Percentiles rank a stretch among this genome's conserved stretches.
Evolutionary conservation across 805 yeast genomes (phyloP).

Genomic region (Metschnikowia lochheadii): DNA sequence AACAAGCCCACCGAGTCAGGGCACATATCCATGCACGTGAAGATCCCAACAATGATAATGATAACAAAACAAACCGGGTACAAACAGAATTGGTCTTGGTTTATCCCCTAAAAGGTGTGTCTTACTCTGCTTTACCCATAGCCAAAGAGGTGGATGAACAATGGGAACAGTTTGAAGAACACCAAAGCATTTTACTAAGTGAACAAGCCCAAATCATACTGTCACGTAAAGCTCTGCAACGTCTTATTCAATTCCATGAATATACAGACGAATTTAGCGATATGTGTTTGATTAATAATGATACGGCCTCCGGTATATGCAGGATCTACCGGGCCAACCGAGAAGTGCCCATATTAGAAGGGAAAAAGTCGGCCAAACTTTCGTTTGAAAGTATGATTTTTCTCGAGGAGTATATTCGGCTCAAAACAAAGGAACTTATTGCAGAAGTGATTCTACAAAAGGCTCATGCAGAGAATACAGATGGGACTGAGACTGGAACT

Average conservation of each 20-base stretch:
- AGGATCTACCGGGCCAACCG: slow-evolving; percentile 9
- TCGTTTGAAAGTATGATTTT: slow-evolving; percentile 15
- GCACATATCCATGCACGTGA: background rate
- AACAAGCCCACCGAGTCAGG: background rate
- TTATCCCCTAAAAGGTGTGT: slow-evolving; percentile 11
- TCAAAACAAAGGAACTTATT: slow-evolving; percentile 16
- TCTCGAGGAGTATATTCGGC: slow-evolving; percentile 19
- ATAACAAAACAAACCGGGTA: background rate
- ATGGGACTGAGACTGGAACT: background rate
- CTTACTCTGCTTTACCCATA: slow-evolving; percentile 46
- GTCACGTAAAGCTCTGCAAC: slow-evolving; percentile 2
- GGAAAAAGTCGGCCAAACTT: slow-evolving; percentile 4
- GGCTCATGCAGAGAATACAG: background rate
- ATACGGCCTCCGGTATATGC: background rate
- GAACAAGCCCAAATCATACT: slow-evolving; percentile 16
- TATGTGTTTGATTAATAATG: slow-evolving; percentile 3
- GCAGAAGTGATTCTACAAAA: slow-evolving; percentile 13
- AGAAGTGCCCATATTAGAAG: slow-evolving; percentile 2
- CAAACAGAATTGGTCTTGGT: background rate
- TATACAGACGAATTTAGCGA: background rate
- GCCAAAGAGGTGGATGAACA: slow-evolving; percentile 49
- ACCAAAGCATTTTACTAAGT: slow-evolving; percentile 25
- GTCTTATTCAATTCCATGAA: background rate
- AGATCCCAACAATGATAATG: too few species aligned
- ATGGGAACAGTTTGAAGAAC: slow-evolving; percentile 43